phyloP scores from a whole-genome alignment of 345 rosid species.

The Raphanus sativus region DNA sequence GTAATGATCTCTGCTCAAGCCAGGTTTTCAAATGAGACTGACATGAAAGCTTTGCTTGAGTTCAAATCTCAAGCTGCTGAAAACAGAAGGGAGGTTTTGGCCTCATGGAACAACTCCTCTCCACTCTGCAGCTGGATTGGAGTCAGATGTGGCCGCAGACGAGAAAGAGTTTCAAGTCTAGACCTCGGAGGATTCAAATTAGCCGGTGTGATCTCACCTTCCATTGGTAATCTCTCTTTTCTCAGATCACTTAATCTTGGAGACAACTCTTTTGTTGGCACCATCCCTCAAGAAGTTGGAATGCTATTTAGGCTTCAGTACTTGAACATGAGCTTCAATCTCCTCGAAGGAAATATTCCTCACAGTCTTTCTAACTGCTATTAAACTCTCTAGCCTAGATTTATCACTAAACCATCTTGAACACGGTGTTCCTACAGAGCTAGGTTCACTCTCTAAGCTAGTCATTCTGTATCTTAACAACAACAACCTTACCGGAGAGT shows the following conservation, averaged over 20 bases:
- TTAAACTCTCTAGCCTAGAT: conserved; percentile 17
- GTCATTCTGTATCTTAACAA: not conserved
- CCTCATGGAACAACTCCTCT: conserved; percentile 26
- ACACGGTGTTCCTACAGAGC: conserved; percentile 19
- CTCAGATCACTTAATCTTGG: conserved; percentile 30
- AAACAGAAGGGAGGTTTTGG: conserved; percentile 19
- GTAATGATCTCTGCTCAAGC: not conserved
- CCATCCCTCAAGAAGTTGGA: conserved; percentile 30
- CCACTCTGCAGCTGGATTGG: conserved; percentile 36
- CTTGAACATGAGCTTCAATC: conserved; percentile 31
- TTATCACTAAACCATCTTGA: conserved; percentile 18
- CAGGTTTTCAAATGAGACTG: conserved; percentile 32
- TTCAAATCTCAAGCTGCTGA: conserved; percentile 34
- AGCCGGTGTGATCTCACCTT: conserved; percentile 31
- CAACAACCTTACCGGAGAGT: conserved; percentile 28
- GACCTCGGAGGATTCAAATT: conserved; percentile 28
- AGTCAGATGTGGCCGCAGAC: conserved; percentile 21
- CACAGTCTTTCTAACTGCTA: conserved; percentile 27
- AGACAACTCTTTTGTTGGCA: conserved; percentile 27
- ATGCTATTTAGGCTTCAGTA: conserved; percentile 25
- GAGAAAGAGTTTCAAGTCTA: conserved; percentile 30
- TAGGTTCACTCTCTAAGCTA: conserved; percentile 29
- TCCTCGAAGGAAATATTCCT: conserved; percentile 29
- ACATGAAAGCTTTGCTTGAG: conserved; percentile 25
- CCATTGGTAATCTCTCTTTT: conserved; percentile 44